Percentiles rank a stretch among this genome's conserved stretches.
phyloP scores from a whole-genome alignment of 768 basidiomycete genomes.

The Lactarius psammicola region DNA sequence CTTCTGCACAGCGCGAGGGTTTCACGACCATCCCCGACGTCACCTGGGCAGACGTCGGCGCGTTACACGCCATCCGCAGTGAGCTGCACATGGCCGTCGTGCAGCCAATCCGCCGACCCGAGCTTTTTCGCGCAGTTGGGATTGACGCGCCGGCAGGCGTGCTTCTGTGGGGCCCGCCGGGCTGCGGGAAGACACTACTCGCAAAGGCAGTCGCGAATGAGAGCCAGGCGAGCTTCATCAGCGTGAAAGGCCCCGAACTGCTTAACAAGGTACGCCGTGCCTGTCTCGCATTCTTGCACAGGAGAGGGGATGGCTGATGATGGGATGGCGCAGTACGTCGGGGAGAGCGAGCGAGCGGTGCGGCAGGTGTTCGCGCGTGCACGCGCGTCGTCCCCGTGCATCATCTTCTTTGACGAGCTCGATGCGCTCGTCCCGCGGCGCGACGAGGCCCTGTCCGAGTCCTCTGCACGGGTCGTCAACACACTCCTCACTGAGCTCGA shows the following conservation, averaged over 20 bases:
- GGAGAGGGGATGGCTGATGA: background rate
- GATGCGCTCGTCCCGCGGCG: conserved; percentile 89
- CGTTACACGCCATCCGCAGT: no score
- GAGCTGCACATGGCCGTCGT: no score
- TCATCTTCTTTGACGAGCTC: conserved; percentile 94
- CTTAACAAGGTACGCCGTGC: no score
- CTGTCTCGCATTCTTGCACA: background rate
- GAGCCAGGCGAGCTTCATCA: conserved; percentile 93
- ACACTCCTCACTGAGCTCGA: conserved; percentile 93
- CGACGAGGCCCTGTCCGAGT: no score
- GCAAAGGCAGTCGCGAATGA: conserved; percentile 99
- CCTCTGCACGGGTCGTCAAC: conserved; percentile 90
- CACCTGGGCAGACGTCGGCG: no score
- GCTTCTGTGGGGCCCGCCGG: conserved; percentile 99
- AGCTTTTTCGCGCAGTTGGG: no score
- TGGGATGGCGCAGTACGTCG: conserved; percentile 70
- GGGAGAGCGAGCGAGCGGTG: conserved; percentile 94
- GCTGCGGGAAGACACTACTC: conserved; percentile 96
- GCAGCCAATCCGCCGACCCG: no score
- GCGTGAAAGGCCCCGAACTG: conserved; percentile 95
- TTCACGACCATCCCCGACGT: conserved; percentile 97
- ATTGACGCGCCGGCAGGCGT: no score
- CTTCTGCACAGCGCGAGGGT: conserved; percentile 96
- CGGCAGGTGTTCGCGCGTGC: conserved; percentile 93
- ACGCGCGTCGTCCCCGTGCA: conserved; percentile 88